Evolutionary conservation across 2,329 filamentous ascomycete genomes (phyloP), one percentile per base, ranked within the genome.

Genomic region (Microcyclosporella mali): DNA sequence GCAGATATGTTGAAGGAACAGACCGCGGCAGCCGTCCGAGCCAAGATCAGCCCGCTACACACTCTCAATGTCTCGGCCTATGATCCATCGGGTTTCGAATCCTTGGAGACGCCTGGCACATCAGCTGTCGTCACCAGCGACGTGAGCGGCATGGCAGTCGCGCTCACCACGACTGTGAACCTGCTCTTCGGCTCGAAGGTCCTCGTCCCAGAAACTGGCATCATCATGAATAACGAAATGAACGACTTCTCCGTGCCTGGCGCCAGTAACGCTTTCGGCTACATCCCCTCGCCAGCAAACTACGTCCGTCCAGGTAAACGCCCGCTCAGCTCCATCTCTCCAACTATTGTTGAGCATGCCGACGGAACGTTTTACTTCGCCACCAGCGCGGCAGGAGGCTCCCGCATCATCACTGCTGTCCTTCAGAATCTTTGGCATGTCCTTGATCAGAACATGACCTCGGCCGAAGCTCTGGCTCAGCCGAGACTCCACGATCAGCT

Each of bases 81-180:
- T 66, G 73, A 90, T 55, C 85, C 87, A 0, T 64, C 70, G 1
- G 75, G 75, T 0, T 66, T 85, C 10, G 84, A 84, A 58, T 74
- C 75, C 4, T 71, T 85, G 12, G 77, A 84, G 2, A 84, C 81
- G 51, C 81, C 83, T 37, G 85, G 85, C 1, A 90, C 85, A 0
- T 83, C 79, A 14, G 85, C 88, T 53, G 68, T 89, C 7, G 79
- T 85, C 1, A 72, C 85, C 0, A 80, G 82, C 0, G 90, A 95
- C 62, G 64, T 66, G 6, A 73, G 75, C 0, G 89, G 89, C 6
- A 72, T 95, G 63, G 81, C 88, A 2, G 76, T 94, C 28, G 84
- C 85, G 1, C 73, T 88, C 10, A 95, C 89, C 0, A 92, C 88
- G 1, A 95, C 90, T 0, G 72, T 95, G 43, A 95, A 95, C 64